Base-by-base conservation (phyloP, 148 eudicot species). In the Vaccinium darrowii region DNA sequence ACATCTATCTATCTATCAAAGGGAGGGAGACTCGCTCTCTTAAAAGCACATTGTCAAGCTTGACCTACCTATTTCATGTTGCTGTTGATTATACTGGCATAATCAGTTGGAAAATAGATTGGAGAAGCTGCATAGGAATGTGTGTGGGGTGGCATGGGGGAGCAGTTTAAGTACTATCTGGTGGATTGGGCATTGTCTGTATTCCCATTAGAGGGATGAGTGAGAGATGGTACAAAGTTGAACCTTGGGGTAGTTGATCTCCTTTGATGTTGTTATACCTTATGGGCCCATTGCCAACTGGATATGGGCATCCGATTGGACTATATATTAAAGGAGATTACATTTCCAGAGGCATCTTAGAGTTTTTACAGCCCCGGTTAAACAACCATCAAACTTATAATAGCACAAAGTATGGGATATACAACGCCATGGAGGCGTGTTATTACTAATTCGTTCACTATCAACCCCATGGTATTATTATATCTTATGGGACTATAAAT, bases 61-160 rank as follows among this genome's bases (percentile, higher is more conserved):
- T 62, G 67, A 62, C 67, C 67, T 62, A 62, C 67, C 67, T 7
- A 62, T 62, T 62, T 62, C 67, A 62, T 62, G 67, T 62, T 62
- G 39, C 39, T 36, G 67, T 21, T 62, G 25, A 21, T 53, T 8
- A 62, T 21, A 21, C 23, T 7, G 67, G 67, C 25, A 62, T 15
- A 57, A 57, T 62, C 25, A 62, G 6, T 7, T 62, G 23, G 67
- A 62, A 62, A 62, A 62, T 8, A 62, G 9, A 62, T 62, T 62
- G 23, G 25, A 62, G 23, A 62, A 62, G 25, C 7, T 21, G 67
- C 67, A 1, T 60, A 60, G 23, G 65, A 60, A 0, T 60, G 19
- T 60, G 65, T 60, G 23, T 0, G 10, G 65, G 65, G 23, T 7
- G 65, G 65, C 65, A 60, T 60, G 0, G 11, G 23, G n/a, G 65